Conservation (phyloP, 2,329 filamentous ascomycete species). For the Beauveria australis region DNA sequence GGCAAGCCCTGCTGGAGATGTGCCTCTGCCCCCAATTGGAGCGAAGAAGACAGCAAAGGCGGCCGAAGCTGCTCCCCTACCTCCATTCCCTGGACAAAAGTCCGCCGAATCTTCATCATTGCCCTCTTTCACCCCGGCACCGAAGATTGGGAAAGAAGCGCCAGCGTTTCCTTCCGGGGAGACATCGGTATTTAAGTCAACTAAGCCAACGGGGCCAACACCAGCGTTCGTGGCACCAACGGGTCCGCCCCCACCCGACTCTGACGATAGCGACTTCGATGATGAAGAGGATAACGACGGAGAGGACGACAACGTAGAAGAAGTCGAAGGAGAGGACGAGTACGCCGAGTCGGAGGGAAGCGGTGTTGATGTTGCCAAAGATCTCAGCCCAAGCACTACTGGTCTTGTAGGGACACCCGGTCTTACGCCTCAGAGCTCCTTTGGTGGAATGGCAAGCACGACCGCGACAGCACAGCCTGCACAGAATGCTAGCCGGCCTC, state of each 20-base stretch:
- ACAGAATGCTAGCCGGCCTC: slow-evolving; percentile 32
- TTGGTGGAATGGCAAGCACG: slow-evolving; percentile 39
- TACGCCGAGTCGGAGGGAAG: slow-evolving; percentile 49
- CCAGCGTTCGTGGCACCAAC: slow-evolving; percentile 17
- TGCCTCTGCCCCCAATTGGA: slow-evolving; percentile 27
- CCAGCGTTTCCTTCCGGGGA: background rate
- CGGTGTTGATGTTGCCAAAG: slow-evolving; percentile 57
- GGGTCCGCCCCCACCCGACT: slow-evolving; percentile 22
- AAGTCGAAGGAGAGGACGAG: slow-evolving; percentile 37
- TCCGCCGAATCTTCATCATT: slow-evolving; percentile 29
- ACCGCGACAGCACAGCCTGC: slow-evolving; percentile 27
- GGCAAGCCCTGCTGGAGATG: slow-evolving; percentile 13
- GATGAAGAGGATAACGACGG: slow-evolving; percentile 31
- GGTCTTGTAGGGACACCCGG: slow-evolving; percentile 38
- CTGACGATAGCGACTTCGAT: slow-evolving; percentile 21
- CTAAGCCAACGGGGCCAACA: background rate
- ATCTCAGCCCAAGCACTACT: slow-evolving; percentile 46
- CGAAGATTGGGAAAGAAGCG: background rate
- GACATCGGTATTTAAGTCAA: slow-evolving; percentile 7
- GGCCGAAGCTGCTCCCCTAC: slow-evolving; percentile 20
- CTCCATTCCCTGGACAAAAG: slow-evolving; percentile 25
- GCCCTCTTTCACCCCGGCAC: slow-evolving; percentile 29
- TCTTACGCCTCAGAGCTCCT: slow-evolving; percentile 51
- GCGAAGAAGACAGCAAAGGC: slow-evolving; percentile 18
- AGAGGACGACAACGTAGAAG: slow-evolving; percentile 29